These are phyloP conservation scores for Phialemonium atrogriseum DNA, from an alignment of 2,329 filamentous ascomycete species.

Conservation along the genomic window DNA sequence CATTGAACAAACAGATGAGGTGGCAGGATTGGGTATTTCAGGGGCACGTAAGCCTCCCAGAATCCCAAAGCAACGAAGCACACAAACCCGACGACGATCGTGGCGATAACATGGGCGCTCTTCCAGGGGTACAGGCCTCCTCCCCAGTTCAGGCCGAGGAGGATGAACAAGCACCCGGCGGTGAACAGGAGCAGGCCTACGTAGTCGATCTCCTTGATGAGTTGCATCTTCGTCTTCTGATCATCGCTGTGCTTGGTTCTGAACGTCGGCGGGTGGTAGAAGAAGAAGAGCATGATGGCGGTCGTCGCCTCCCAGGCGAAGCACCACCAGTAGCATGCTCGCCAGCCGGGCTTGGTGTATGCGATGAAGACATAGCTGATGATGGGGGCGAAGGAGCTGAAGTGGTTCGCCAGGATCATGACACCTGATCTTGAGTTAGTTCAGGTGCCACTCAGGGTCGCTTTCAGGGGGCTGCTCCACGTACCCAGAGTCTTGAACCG, in stretches of 20 bases:
- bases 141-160: slow-evolving; percentile 49
- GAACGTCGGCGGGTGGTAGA: slow-evolving; percentile 26
- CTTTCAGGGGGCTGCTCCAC: not conserved
- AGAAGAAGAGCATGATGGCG: slow-evolving; percentile 20
- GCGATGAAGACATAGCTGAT: slow-evolving; percentile 23
- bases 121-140: slow-evolving; percentile 50
- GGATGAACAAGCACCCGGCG: slow-evolving; percentile 33
- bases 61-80: slow-evolving; percentile 40
- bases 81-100: slow-evolving; percentile 40
- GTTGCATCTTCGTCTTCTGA: slow-evolving; percentile 13
- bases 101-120: slow-evolving; percentile 44
- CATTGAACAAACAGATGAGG: slow-evolving; percentile 15
- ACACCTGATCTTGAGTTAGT: slow-evolving; percentile 10
- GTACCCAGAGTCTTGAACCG: slow-evolving; percentile 20
- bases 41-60: slow-evolving; percentile 25
- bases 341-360: slow-evolving; percentile 18
- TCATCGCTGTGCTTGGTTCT: slow-evolving; percentile 20
- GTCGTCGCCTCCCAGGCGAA: slow-evolving; percentile 19
- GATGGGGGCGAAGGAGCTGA: slow-evolving; percentile 20
- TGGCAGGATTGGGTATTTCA: slow-evolving; percentile 15
- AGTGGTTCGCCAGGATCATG: slow-evolving; percentile 21
- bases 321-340: slow-evolving; percentile 24
- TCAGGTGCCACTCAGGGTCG: not conserved
- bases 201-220: slow-evolving; percentile 41
- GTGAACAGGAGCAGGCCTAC: slow-evolving; percentile 37